These are phyloP conservation scores for Proliferodiscus dingleyae DNA, from an alignment of 2,329 filamentous ascomycete genomes.

Conservation along the genomic window DNA sequence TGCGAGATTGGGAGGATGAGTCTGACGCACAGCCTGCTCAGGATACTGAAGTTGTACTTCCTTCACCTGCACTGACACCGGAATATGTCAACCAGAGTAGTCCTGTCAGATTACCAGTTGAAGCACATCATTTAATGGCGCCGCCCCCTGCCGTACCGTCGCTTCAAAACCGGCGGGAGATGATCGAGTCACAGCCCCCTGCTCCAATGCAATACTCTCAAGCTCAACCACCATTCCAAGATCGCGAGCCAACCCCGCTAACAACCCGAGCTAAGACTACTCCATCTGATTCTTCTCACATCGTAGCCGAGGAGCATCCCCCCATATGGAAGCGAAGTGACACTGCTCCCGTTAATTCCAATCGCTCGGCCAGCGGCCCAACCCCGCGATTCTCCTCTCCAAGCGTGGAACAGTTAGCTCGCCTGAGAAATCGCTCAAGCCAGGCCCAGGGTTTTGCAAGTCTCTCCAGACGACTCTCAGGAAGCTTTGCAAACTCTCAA, in stretches of 20 bases:
- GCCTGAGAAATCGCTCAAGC: constrained; percentile 29
- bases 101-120: constrained; percentile 19
- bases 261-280: constrained; percentile 20
- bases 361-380: background rate
- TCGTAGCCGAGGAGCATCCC: constrained; percentile 9
- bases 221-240: constrained; percentile 8
- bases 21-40: background rate
- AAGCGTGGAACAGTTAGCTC: constrained; percentile 27
- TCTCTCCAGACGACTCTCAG: constrained; percentile 26
- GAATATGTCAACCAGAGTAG: constrained; percentile 14
- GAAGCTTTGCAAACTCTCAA: constrained; percentile 4
- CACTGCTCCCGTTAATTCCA: constrained; percentile 18
- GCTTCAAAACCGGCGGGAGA: constrained; percentile 10
- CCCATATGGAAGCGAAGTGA: constrained; percentile 18
- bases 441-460: constrained; percentile 25
- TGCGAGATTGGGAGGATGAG: constrained; percentile 15
- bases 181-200: constrained; percentile 12
- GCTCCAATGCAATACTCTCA: background rate
- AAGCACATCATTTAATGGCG: constrained; percentile 19
- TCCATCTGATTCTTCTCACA: constrained; percentile 8
- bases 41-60: background rate
- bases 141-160: constrained; percentile 15
- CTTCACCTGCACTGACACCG: constrained; percentile 1
- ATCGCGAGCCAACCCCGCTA: constrained; percentile 10
- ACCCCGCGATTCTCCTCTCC: constrained; percentile 12